phyloP scores from a whole-genome alignment of 805 yeast species.

The Phaffomyces antillensis region DNA sequence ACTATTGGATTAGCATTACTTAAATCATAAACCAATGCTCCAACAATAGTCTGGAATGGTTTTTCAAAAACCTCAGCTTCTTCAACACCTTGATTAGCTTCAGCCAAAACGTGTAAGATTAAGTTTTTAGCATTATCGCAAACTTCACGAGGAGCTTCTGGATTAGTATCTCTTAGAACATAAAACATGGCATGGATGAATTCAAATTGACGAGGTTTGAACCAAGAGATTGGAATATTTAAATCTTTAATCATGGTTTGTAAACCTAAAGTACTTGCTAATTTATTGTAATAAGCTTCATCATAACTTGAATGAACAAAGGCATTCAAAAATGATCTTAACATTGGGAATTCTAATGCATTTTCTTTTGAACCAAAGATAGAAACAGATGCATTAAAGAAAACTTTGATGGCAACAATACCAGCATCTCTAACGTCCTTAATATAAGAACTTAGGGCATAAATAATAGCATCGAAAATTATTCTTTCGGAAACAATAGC shows the following conservation, averaged over 20 bases:
- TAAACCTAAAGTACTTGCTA: slow-evolving; percentile 86
- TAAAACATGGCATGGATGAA: slow-evolving; percentile 80
- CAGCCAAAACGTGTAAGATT: slow-evolving; percentile 53
- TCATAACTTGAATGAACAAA: slow-evolving; percentile 90
- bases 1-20: slow-evolving; percentile 84
- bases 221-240: slow-evolving; percentile 63
- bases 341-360: slow-evolving; percentile 65
- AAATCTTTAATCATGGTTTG: slow-evolving; percentile 64
- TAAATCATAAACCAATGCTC: slow-evolving; percentile 87
- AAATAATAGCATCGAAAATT: slow-evolving; percentile 66
- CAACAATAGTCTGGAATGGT: slow-evolving; percentile 72
- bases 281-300: slow-evolving; percentile 75
- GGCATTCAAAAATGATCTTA: slow-evolving; percentile 68
- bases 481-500: slow-evolving; percentile 62
- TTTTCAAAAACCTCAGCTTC: slow-evolving; percentile 58
- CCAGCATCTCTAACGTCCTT: slow-evolving; percentile 68
- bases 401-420: slow-evolving; percentile 50
- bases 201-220: slow-evolving; percentile 74
- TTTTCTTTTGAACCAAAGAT: slow-evolving; percentile 64
- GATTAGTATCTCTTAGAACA: slow-evolving; percentile 83
- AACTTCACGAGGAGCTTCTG: slow-evolving; percentile 79
- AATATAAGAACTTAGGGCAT: slow-evolving; percentile 74
- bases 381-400: slow-evolving; percentile 53
- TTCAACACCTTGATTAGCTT: slow-evolving; percentile 57
- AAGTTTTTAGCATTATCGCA: slow-evolving; percentile 63